Conservation (phyloP, 164 flowering plant genomes). For the Aristolochia contorta region DNA sequence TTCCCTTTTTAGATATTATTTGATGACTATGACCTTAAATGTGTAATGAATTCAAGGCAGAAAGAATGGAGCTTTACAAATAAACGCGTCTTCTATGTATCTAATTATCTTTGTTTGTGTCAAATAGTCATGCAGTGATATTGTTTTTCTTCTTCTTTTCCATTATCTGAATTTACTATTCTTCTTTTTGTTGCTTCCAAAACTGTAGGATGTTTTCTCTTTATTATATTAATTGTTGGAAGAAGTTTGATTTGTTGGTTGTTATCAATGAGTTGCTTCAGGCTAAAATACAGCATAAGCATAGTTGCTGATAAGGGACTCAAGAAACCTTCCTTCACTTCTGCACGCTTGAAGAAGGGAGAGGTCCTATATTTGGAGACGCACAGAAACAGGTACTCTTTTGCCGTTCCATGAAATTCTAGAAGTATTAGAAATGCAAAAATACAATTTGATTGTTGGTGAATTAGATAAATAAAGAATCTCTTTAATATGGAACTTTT, state of each 20-base stretch:
- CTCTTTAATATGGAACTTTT: not conserved
- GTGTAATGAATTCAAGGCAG: no score
- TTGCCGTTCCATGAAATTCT: not conserved
- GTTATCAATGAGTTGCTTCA: constrained; percentile 13
- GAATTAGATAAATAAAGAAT: no score
- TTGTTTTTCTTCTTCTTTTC: not conserved
- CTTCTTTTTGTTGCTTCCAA: not conserved
- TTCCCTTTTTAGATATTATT: no score
- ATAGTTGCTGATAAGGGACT: constrained; percentile 96
- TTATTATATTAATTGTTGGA: not conserved
- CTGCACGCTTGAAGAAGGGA: constrained; percentile 97
- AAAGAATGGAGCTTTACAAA: no score
- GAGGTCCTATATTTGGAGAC: constrained; percentile 93
- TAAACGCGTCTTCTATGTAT: not conserved
- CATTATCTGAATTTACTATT: not conserved
- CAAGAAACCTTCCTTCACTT: constrained; percentile 80
- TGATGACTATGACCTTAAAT: no score
- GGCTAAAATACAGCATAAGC: constrained; percentile 93
- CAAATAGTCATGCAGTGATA: not conserved
- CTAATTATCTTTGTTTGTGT: not conserved
- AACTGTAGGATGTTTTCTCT: not conserved
- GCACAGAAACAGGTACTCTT: constrained; percentile 69
- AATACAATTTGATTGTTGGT: not conserved
- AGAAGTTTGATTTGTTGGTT: not conserved
- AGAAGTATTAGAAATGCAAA: not conserved